Evolutionary conservation across 2,329 filamentous ascomycete genomes (phyloP).

Genomic region (Elsinoe ampelina): DNA sequence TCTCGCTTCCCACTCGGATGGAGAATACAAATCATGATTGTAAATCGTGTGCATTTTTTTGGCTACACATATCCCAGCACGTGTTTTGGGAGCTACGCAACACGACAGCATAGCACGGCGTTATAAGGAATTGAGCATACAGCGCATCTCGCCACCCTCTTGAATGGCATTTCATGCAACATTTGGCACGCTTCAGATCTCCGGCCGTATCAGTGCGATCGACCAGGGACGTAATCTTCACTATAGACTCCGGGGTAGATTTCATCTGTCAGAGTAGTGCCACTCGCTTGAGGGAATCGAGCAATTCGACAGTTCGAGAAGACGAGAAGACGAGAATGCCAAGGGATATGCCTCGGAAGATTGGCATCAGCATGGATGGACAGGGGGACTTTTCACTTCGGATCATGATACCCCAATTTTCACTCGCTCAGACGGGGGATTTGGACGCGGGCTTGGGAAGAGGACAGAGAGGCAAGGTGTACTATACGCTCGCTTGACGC

Average conservation of each 20-base stretch:
- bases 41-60: not conserved
- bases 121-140: not conserved
- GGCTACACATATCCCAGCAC: not conserved
- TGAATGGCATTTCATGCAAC: not conserved
- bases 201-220: not conserved
- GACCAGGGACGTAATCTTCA: not conserved
- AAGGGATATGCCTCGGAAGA: not conserved
- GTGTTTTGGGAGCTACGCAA: conserved; percentile 6
- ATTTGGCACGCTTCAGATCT: not conserved
- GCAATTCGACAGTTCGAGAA: not conserved
- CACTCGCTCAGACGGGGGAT: conserved; percentile 6
- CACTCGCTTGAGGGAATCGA: not conserved
- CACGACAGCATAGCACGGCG: conserved; percentile 13
- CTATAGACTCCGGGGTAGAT: not conserved
- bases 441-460: not conserved
- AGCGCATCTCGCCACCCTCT: conserved; percentile 1
- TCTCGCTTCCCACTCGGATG: conserved; percentile 37
- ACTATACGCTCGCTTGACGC: not conserved
- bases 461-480: not conserved
- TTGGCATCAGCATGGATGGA: not conserved
- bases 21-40: conserved; percentile 23
- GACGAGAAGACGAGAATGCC: not conserved
- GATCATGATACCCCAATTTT: conserved; percentile 9
- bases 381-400: not conserved
- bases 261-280: no score